A percentile compares a stretch with the other conserved stretches of the same genome.
Evolutionary conservation across 176 grass and related monocot species (phyloP).

Genomic region (Triticum turgidum): DNA sequence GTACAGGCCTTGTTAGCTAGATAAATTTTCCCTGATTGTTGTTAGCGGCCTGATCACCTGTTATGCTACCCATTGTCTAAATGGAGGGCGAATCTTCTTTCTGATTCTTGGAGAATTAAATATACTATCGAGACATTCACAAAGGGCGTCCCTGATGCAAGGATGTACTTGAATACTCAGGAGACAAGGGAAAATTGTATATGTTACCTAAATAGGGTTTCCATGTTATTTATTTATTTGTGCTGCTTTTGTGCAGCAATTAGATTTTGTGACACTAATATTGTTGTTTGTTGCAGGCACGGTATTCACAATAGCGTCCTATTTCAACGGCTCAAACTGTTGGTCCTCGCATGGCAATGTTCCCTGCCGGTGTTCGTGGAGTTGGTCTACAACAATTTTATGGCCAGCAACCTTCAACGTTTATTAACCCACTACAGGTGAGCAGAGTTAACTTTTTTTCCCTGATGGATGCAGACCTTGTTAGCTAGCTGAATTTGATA

Average conservation of each 20-base stretch:
- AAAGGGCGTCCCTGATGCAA: conserved; percentile 78
- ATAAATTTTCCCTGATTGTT: neutral
- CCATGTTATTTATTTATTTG: too few species aligned
- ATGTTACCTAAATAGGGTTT: neutral
- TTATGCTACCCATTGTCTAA: neutral
- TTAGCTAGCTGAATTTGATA: neutral
- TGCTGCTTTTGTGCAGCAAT: neutral
- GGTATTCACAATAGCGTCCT: conserved; percentile 71
- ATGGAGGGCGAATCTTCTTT: conserved; percentile 79
- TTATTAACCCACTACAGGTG: conserved; percentile 77
- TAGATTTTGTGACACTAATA: neutral
- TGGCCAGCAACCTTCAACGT: conserved; percentile 72
- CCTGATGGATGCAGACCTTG: neutral
- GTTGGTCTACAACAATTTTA: conserved; percentile 83
- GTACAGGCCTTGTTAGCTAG: too few species aligned
- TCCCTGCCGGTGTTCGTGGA: conserved; percentile 54
- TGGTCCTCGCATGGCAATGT: conserved; percentile 81
- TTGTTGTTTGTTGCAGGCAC: conserved; percentile 43
- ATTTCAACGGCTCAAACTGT: conserved; percentile 56
- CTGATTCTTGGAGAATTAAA: conserved; percentile 73
- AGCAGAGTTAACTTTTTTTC: neutral
- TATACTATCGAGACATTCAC: conserved; percentile 66
- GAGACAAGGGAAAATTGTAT: conserved; percentile 80
- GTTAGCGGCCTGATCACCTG: neutral
- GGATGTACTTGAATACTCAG: conserved; percentile 79